Conservation (phyloP, 495 filamentous ascomycete genomes). For the Ascodesmis nigricans region DNA sequence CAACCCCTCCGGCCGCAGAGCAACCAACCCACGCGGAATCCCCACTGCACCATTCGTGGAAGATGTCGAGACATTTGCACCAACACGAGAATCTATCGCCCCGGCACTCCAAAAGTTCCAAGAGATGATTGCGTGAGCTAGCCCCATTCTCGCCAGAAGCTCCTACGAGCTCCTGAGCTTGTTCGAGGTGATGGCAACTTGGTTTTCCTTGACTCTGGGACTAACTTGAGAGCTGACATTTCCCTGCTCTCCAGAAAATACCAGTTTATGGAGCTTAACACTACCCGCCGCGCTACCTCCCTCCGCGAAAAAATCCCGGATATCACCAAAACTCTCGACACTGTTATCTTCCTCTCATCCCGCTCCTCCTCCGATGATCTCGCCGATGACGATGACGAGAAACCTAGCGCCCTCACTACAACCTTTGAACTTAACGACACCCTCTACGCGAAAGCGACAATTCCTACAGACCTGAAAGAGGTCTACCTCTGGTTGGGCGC, state of each 20-base stretch:
- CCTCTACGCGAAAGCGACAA: constrained; percentile 65
- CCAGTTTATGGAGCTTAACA: constrained; percentile 97
- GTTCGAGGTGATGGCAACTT: too few species aligned
- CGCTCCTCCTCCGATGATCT: constrained; percentile 24
- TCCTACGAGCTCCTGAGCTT: too few species aligned
- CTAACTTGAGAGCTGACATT: constrained; percentile 4
- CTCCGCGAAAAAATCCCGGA: constrained; percentile 91
- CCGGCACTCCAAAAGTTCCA: constrained; percentile 77
- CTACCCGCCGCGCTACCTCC: constrained; percentile 55
- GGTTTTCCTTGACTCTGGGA: too few species aligned
- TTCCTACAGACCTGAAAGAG: constrained; percentile 47
- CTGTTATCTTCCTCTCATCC: constrained; percentile 57
- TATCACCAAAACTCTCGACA: constrained; percentile 92
- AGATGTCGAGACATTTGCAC: constrained; percentile 85
- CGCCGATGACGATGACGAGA: background rate
- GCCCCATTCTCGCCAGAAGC: background rate
- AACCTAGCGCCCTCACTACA: constrained; percentile 70
- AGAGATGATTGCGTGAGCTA: constrained; percentile 82
- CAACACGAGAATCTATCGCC: constrained; percentile 70
- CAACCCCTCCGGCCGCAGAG: constrained; percentile 10
- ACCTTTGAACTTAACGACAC: constrained; percentile 95
- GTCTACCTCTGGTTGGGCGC: constrained; percentile 93
- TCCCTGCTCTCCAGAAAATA: constrained; percentile 82
- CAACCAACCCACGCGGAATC: constrained; percentile 81
- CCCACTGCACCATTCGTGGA: constrained; percentile 90